These are phyloP conservation scores for Phytopythium montanum DNA, from an alignment of 352 stramenopile species.

Conservation along the genomic window DNA sequence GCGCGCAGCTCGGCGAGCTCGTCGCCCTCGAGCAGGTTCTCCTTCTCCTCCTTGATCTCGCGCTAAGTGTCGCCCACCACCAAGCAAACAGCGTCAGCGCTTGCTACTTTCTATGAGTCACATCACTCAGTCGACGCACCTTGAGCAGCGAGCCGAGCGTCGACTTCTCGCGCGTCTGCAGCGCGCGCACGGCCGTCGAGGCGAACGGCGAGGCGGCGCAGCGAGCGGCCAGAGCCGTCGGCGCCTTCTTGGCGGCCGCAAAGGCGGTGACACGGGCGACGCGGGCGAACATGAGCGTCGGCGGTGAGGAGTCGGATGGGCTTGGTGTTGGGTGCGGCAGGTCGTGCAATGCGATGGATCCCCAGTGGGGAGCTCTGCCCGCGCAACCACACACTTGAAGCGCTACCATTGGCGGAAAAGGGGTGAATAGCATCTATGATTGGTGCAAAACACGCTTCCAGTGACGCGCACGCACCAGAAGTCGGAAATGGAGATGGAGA, in stretches of 20 bases:
- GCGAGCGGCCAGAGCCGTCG: conserved; percentile 13
- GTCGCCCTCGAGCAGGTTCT: conserved; percentile 75
- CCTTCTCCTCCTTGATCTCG: conserved; percentile 80
- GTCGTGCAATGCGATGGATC: not conserved
- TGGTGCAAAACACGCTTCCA: not conserved
- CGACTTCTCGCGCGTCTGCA: conserved; percentile 59
- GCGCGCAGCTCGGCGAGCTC: conserved; percentile 67
- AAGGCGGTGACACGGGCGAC: conserved; percentile 30
- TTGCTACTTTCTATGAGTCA: too few species aligned
- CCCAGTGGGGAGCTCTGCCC: not conserved
- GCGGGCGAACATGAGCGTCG: conserved; percentile 35
- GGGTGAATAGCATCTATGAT: not conserved
- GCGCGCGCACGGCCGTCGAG: conserved; percentile 14
- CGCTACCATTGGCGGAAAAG: not conserved
- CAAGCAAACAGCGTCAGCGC: not conserved
- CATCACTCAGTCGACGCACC: too few species aligned
- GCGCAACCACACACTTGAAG: conserved; percentile 3
- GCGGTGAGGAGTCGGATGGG: not conserved
- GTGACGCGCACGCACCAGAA: too few species aligned
- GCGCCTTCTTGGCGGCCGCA: conserved; percentile 23
- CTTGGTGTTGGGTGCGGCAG: conserved; percentile 2
- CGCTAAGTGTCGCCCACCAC: conserved; percentile 28
- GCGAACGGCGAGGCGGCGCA: conserved; percentile 13
- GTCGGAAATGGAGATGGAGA: not conserved
- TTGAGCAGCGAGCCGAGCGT: conserved; percentile 39